Conservation (phyloP, 768 basidiomycete genomes). For the Rossbeevera mucosa region DNA sequence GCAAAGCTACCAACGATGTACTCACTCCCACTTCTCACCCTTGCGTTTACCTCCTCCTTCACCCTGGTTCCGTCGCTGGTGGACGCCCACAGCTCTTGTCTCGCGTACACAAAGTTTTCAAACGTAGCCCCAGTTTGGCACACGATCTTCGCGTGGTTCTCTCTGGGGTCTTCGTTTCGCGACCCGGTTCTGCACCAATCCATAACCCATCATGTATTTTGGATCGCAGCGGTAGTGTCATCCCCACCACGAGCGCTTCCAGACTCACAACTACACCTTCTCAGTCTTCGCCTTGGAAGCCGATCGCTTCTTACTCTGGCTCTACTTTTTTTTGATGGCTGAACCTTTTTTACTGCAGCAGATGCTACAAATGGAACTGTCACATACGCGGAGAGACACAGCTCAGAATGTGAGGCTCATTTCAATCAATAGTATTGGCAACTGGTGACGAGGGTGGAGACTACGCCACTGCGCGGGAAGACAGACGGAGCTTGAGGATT, state of each 20-base stretch:
- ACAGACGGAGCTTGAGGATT: conserved; percentile 76
- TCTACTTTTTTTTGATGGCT: conserved; percentile 76
- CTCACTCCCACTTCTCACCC: too few species aligned
- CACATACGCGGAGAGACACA: conserved; percentile 55
- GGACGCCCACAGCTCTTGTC: conserved; percentile 31
- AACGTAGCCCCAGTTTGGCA: conserved; percentile 58
- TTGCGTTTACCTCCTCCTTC: conserved; percentile 26
- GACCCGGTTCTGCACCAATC: conserved; percentile 29
- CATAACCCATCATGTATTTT: conserved; percentile 37
- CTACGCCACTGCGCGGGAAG: conserved; percentile 69
- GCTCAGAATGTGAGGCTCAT: conserved; percentile 59
- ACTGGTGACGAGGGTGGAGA: conserved; percentile 87
- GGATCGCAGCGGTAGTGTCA: conserved; percentile 11
- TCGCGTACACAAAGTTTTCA: conserved; percentile 51
- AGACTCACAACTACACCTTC: conserved; percentile 15
- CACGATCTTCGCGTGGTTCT: conserved; percentile 68
- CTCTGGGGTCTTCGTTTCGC: conserved; percentile 45
- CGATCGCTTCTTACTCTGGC: conserved; percentile 58
- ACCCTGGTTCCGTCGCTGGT: conserved; percentile 20
- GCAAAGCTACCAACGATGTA: too few species aligned
- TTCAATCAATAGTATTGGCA: conserved; percentile 61
- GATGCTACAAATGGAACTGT: conserved; percentile 81
- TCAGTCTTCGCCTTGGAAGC: conserved; percentile 52
- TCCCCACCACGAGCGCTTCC: conserved; percentile 19
- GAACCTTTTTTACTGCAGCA: conserved; percentile 59